A percentile compares a stretch with the other conserved stretches of the same genome.
phyloP scores from a whole-genome alignment of 768 basidiomycete species.

The Mrakia gelida region DNA sequence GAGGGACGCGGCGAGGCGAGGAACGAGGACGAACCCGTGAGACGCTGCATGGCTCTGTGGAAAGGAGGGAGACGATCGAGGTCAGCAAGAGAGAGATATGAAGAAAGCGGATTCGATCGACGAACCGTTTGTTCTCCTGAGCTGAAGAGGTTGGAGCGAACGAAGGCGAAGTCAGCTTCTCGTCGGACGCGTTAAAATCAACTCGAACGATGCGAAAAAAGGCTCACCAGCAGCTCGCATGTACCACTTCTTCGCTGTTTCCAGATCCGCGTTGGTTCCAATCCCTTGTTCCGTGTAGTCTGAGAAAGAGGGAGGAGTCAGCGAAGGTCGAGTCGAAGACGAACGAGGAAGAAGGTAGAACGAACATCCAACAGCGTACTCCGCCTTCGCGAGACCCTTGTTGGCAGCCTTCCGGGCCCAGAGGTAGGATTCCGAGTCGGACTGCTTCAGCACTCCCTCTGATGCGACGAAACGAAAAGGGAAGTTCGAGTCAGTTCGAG shows the following conservation, averaged over 20 bases:
- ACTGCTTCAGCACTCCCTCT: constrained; percentile 93
- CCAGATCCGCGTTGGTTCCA: constrained; percentile 90
- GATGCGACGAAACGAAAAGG: background rate
- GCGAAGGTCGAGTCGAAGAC: background rate
- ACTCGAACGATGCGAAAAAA: background rate
- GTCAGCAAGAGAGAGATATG: background rate
- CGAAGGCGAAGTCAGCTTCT: background rate
- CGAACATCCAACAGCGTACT: constrained; percentile 82
- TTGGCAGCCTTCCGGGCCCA: constrained; percentile 97
- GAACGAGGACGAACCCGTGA: constrained; percentile 51
- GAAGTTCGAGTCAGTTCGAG: background rate
- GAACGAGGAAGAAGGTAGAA: background rate
- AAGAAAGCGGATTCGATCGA: background rate
- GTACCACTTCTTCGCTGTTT: constrained; percentile 97
- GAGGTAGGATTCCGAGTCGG: constrained; percentile 95
- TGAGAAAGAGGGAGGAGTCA: constrained; percentile 21
- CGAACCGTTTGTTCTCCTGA: constrained; percentile 28
- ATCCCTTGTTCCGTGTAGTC: constrained; percentile 98
- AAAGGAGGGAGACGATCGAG: background rate
- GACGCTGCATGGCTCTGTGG: constrained; percentile 78
- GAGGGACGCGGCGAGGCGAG: background rate
- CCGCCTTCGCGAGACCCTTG: constrained; percentile 92
- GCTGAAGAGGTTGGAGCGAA: background rate
- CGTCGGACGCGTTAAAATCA: no score
- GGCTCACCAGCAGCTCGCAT: constrained; percentile 93